These are phyloP conservation scores for Biscutella laevigata DNA, from an alignment of 441 rosid species.

Conservation along the genomic window DNA sequence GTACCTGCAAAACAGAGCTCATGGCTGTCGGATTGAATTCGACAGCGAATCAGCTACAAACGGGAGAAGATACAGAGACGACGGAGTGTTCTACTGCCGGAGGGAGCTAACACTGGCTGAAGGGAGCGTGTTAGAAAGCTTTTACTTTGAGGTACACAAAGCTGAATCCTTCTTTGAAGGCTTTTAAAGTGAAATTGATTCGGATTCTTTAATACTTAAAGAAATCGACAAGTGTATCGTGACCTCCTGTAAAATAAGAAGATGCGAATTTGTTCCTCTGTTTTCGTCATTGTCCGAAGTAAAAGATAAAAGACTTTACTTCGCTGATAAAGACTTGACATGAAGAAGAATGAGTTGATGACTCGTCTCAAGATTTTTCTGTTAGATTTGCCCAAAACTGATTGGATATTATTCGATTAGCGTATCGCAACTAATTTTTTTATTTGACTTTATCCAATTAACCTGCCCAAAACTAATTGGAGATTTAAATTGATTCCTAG, in stretches of 20 bases:
- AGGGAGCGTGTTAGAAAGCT: no score
- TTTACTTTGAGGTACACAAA: no score
- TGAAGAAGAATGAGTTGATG: neutral
- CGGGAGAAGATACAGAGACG: no score
- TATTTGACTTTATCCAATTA: neutral
- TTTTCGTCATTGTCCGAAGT: neutral
- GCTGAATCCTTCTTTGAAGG: neutral
- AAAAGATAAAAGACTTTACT: neutral
- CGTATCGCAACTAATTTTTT: neutral
- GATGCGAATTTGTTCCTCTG: neutral
- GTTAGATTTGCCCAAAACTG: neutral
- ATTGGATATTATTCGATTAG: neutral
- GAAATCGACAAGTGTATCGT: no score
- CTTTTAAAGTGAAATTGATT: constrained; percentile 5
- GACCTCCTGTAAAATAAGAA: no score
- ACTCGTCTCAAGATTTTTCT: neutral
- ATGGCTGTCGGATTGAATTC: no score
- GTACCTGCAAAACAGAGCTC: no score
- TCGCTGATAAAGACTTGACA: neutral
- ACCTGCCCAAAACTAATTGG: no score
- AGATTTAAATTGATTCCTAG: neutral
- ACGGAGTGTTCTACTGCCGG: no score
- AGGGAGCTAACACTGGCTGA: neutral
- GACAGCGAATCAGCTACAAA: no score
- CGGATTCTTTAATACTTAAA: neutral